Base-by-base conservation (phyloP, 257 asterid species). In the Linderniella brevidens region DNA sequence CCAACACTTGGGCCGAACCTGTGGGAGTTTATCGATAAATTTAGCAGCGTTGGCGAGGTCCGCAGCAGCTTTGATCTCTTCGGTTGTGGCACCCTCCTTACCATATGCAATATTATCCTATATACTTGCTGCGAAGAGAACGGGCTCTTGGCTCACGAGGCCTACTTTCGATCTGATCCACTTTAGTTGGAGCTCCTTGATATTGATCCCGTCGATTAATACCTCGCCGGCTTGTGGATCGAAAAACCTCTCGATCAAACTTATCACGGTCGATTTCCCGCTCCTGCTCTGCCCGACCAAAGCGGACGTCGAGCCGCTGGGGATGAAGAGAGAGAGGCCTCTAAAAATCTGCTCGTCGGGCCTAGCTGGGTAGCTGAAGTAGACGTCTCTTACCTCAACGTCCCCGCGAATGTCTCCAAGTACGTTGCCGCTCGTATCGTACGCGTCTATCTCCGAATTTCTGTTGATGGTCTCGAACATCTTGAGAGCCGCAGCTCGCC, bases 251-350 rank as follows among this genome's bases (percentile, higher is more conserved):
- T 80, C 93, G 9, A 80, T 67, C 68, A 80, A 58, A 55, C 84
- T 72, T 35, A 77, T 64, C 4, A 82, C 82, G 10, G 93, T 82
- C 4, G 93, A 82, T 50, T 82, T 78, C 5, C 93, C 93, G 37
- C 93, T 82, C 19, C 92, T 92, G 19, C 93, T 82, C 63, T 78
- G 80, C 11, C 93, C 93, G 46, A 82, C 92, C 70, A 82, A 51
- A 54, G 92, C 93, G 1, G 77, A 64, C 0, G 83, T 68, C 9
- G 67, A 58, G 50, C 85, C 93, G n/a, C 75, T 72, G 0, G 76
- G 67, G 32, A 81, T 66, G 51, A 37, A 64, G 2, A 81, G 50
- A 14, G 86, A 77, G 64, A 81, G 72, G 29, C 79, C 86, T 42
- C 62, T 59, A 63, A 81, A 70, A 47, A 81, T 75, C n/a, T 39